A percentile compares a stretch with the other conserved stretches of the same genome.
Conservation (phyloP, 1,284 basidiomycete genomes). For the Ceratobasidium sp. region DNA sequence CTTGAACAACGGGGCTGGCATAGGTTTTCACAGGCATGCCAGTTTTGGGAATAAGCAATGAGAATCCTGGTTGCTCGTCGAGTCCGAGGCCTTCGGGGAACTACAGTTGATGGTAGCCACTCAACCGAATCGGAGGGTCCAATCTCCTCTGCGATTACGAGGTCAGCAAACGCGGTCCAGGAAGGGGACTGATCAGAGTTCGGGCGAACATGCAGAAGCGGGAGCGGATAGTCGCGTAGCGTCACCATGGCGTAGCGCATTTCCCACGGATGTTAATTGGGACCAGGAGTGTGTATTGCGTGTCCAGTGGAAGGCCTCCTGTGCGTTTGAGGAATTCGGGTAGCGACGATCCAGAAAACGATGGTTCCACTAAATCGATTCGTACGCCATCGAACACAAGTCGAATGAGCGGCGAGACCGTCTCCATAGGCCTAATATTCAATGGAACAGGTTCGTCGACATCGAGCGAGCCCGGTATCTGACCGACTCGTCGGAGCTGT, state of each 20-base stretch:
- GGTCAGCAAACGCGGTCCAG: conserved; percentile 75
- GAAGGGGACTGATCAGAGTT: conserved; percentile 54
- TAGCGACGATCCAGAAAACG: conserved; percentile 68
- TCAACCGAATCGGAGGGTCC: conserved; percentile 73
- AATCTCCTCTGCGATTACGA: conserved; percentile 92
- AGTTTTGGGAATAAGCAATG: conserved; percentile 82
- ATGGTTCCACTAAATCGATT: conserved; percentile 67
- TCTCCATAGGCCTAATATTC: conserved; percentile 52
- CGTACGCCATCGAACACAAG: conserved; percentile 65
- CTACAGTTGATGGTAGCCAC: conserved; percentile 72
- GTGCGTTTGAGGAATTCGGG: conserved; percentile 34
- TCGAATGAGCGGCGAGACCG: conserved; percentile 79
- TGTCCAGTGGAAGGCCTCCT: conserved; percentile 69
- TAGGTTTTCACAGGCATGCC: conserved; percentile 97
- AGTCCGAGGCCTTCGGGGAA: conserved; percentile 53
- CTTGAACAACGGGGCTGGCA: conserved; percentile 74
- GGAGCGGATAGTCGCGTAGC: conserved; percentile 83
- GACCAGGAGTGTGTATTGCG: conserved; percentile 79
- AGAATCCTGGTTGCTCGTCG: conserved; percentile 58
- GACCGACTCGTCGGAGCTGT: conserved; percentile 47
- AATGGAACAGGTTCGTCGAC: conserved; percentile 52
- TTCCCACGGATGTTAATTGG: conserved; percentile 82
- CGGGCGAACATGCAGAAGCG: conserved; percentile 66
- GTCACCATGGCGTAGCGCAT: conserved; percentile 67
- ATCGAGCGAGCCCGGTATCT: conserved; percentile 8